A percentile compares a stretch with the other conserved stretches of the same genome.
Conservation (phyloP, 768 basidiomycete species). For the Panellus pusillus region DNA sequence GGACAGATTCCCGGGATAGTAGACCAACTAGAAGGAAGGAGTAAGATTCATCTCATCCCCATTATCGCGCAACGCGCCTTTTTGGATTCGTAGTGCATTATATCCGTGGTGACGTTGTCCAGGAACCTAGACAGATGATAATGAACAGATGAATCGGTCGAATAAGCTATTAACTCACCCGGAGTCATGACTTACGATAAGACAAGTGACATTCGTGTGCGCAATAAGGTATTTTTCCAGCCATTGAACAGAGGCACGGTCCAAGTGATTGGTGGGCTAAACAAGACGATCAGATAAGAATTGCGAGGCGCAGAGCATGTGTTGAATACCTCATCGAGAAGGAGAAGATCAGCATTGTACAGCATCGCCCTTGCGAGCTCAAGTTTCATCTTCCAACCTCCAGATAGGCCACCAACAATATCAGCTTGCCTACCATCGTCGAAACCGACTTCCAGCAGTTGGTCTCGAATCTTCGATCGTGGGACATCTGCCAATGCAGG, state of each 20-base stretch:
- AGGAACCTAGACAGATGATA: constrained; percentile 61
- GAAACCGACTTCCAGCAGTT: constrained; percentile 88
- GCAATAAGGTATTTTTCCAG: constrained; percentile 83
- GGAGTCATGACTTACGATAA: constrained; percentile 97
- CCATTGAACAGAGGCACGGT: constrained; percentile 86
- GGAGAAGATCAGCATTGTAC: constrained; percentile 84
- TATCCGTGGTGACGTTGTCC: constrained; percentile 93
- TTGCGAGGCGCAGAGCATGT: constrained; percentile 1
- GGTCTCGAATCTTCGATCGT: constrained; percentile 72
- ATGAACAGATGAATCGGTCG: constrained; percentile 8
- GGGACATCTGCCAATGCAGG: constrained; percentile 60
- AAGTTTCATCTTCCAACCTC: constrained; percentile 99
- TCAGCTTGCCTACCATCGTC: constrained; percentile 83
- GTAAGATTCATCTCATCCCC: constrained; percentile 16
- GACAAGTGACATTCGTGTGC: constrained; percentile 82
- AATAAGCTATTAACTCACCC: constrained; percentile 51
- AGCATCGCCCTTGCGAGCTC: constrained; percentile 96
- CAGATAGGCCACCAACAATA: constrained; percentile 85
- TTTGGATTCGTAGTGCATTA: constrained; percentile 96
- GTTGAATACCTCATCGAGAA: constrained; percentile 74
- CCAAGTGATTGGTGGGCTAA: constrained; percentile 89
- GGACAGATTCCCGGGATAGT: constrained; percentile 92
- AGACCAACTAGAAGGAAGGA: constrained; percentile 62
- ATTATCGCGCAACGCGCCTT: constrained; percentile 49
- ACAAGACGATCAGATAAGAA: constrained; percentile 13